Percentiles rank a stretch among this genome's conserved stretches.
Conservation (phyloP, 2,329 filamentous ascomycete genomes). For the Neonectria sp. region DNA sequence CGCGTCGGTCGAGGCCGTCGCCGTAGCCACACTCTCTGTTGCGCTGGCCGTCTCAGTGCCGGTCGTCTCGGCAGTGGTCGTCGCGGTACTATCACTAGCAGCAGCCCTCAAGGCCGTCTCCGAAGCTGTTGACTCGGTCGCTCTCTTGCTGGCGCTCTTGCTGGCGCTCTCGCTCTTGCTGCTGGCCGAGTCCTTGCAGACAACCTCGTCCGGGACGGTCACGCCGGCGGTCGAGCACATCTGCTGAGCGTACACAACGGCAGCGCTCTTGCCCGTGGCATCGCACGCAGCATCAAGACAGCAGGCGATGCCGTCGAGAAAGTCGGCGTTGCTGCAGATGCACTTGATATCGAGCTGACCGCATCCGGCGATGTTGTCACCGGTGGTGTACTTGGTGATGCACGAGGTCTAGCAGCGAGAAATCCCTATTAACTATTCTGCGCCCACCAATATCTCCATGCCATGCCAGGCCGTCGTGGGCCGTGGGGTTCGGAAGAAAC, state of each 20-base stretch:
- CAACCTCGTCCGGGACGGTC: slow-evolving; percentile 54
- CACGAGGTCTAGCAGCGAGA: slow-evolving; percentile 48
- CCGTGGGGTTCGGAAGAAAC: too few species aligned
- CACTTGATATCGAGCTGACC: slow-evolving; percentile 56
- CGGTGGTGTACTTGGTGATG: slow-evolving; percentile 52
- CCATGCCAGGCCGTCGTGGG: too few species aligned
- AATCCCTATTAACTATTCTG: slow-evolving; percentile 23
- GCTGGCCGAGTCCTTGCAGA: slow-evolving; percentile 48
- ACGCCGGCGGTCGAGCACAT: slow-evolving; percentile 57
- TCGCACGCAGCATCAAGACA: slow-evolving; percentile 56
- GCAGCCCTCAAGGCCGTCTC: not conserved
- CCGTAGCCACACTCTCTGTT: slow-evolving; percentile 12
- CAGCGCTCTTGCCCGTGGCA: slow-evolving; percentile 49
- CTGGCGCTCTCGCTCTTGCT: slow-evolving; percentile 22
- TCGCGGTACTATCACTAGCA: not conserved
- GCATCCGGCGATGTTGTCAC: slow-evolving; percentile 56
- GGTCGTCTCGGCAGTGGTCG: not conserved
- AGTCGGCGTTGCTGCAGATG: slow-evolving; percentile 58
- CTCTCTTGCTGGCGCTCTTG: slow-evolving; percentile 27
- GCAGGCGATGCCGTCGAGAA: slow-evolving; percentile 59
- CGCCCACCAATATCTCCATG: not conserved
- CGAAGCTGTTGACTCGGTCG: slow-evolving; percentile 1
- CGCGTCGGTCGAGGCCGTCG: slow-evolving; percentile 17
- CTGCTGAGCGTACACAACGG: slow-evolving; percentile 55
- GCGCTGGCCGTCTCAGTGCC: slow-evolving; percentile 12